These are phyloP conservation scores for Didymella keratinophila DNA, from an alignment of 2,329 filamentous ascomycete genomes.

Conservation along the genomic window DNA sequence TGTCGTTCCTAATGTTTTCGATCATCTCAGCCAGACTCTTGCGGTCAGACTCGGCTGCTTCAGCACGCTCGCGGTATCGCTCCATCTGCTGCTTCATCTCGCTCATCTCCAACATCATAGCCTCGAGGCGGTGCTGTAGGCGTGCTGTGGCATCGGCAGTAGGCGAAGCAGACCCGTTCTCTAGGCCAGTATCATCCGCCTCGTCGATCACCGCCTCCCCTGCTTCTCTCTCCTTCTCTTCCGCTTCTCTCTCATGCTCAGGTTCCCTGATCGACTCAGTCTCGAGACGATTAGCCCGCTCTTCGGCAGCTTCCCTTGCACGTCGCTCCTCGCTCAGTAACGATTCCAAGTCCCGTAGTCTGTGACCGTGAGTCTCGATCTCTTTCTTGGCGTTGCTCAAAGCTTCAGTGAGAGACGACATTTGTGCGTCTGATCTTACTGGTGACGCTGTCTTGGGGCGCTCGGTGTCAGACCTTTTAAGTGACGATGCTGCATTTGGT, in stretches of 20 bases:
- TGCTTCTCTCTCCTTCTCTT: conserved; percentile 24
- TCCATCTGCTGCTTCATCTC: conserved; percentile 83
- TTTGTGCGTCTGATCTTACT: conserved; percentile 73
- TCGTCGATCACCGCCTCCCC: conserved; percentile 27
- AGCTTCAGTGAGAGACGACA: conserved; percentile 83
- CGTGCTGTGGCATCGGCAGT: conserved; percentile 53
- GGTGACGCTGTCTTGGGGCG: conserved; percentile 71
- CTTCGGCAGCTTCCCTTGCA: conserved; percentile 84
- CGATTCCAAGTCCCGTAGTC: conserved; percentile 82
- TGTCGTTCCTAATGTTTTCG: conserved; percentile 76
- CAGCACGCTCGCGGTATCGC: conserved; percentile 76
- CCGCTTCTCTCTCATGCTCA: conserved; percentile 31
- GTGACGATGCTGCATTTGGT: conserved; percentile 72
- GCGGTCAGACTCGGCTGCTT: conserved; percentile 80
- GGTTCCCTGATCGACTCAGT: conserved; percentile 62
- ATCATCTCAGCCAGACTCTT: conserved; percentile 89
- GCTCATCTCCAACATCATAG: conserved; percentile 80
- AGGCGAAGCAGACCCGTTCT: conserved; percentile 36
- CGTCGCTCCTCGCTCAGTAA: conserved; percentile 79
- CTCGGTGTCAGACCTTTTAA: conserved; percentile 80
- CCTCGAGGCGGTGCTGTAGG: conserved; percentile 76
- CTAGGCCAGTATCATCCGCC: conserved; percentile 17
- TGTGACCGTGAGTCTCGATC: conserved; percentile 80
- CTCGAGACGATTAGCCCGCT: conserved; percentile 75
- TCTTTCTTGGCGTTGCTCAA: conserved; percentile 85